Evolutionary conservation across 192 early-diverging fungal genomes (phyloP), one percentile per base, ranked within the genome.

Genomic region (Coemansia sp.): DNA sequence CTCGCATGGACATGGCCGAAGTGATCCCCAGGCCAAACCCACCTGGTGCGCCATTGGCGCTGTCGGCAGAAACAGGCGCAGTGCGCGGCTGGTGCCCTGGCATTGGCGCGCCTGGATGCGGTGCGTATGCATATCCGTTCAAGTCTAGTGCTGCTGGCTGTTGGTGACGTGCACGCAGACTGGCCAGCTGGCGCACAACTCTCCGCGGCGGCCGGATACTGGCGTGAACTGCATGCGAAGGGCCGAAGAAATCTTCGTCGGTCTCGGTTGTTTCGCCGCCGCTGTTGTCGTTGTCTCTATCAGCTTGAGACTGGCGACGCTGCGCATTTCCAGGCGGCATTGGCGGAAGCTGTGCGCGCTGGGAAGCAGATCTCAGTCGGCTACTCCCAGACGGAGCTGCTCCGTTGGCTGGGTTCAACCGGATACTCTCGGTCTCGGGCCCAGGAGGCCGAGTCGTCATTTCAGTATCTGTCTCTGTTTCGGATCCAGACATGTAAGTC

Each of bases 181-280:
- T 59, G 49, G 68, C 72, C 37, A 80, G 54, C 4, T 71, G 77
- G 25, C 68, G 66, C 14, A 80, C 60, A 12, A 74, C 72, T 31
- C 77, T 61, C 21, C 66, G 61, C 9, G 77, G 68, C 25, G 68
- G 77, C 17, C 68, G 61, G 34, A 71, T 71, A 26, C 77, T 74
- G 21, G 65, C 59, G 51, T 74, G 71, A 20, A 74, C 48, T 10
- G 72, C 65, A 17, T 60, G 58, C 9, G 59, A 21, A 0, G 58
- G 68, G 10, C 65, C 64, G 56, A 80, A 80, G 42, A 74, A 80
- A 18, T 80, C 77, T 12, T 80, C 77, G 31, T 80, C 77, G 0
- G 77, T 80, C 59, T 80, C 77, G 12, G 77, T 80, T 1, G 77
- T 71, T 6, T 74, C 71, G 36, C 72, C 68, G 36, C 37, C 66